A percentile compares a stretch with the other conserved stretches of the same genome.
Evolutionary conservation across 495 filamentous ascomycete species (phyloP).

Genomic region (Emericellopsis terricola): DNA sequence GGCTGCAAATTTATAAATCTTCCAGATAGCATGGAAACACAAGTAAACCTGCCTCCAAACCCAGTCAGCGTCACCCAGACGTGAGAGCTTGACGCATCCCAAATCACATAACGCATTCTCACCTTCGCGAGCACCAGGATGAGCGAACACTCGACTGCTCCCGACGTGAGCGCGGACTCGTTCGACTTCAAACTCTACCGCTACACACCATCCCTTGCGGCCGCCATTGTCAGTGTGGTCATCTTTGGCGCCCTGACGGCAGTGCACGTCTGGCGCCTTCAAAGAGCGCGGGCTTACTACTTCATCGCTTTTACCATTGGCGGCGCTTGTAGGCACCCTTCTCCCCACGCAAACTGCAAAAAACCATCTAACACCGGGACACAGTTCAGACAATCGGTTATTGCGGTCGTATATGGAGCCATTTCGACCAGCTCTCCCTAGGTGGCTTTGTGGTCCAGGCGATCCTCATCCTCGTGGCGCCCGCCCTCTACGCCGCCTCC

Average conservation of each 20-base stretch:
- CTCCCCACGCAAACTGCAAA: neutral
- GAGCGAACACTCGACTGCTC: too few relatives aligned
- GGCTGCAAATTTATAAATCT: too few relatives aligned
- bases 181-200: conserved; percentile 1
- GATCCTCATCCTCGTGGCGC: conserved; percentile 22
- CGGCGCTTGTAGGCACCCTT: neutral
- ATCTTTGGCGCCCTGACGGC: conserved; percentile 2
- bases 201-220: conserved; percentile 7
- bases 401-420: conserved; percentile 2
- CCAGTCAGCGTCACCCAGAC: too few relatives aligned
- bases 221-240: conserved; percentile 6
- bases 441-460: conserved; percentile 6
- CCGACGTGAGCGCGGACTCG: too few relatives aligned
- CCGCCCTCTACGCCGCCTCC: conserved; percentile 24
- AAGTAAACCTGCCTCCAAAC: too few relatives aligned
- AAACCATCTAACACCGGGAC: neutral
- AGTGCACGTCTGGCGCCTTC: neutral
- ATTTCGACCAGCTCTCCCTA: neutral
- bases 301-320: conserved; percentile 1
- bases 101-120: too few relatives aligned
- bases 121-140: too few relatives aligned
- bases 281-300: neutral
- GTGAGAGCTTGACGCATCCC: too few relatives aligned
- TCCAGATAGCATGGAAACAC: too few relatives aligned
- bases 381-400: conserved; percentile 2